Conservation (phyloP, 495 filamentous ascomycete species). For the Glarea lozoyensis region DNA sequence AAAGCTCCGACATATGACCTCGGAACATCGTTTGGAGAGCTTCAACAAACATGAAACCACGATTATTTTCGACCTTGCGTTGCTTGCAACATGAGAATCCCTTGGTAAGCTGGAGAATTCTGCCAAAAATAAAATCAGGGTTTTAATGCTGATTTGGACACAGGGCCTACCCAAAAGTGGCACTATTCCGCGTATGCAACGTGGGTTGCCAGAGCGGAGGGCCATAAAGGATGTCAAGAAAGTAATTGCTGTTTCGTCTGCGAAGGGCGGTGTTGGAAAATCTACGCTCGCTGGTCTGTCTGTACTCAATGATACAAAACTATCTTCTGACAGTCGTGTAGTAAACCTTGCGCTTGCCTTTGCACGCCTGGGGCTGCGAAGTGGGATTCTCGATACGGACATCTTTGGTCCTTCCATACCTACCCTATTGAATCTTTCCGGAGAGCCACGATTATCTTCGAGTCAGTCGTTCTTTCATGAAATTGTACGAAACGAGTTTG, state of each 20-base stretch:
- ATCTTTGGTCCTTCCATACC: constrained; percentile 96
- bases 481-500: constrained; percentile 7
- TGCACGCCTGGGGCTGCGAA: constrained; percentile 66
- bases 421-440: constrained; percentile 72
- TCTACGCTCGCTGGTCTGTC: constrained; percentile 72
- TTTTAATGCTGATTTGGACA: background rate
- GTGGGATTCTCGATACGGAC: constrained; percentile 88
- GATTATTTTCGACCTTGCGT: constrained; percentile 54
- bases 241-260: constrained; percentile 85
- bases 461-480: constrained; percentile 32
- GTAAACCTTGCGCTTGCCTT: constrained; percentile 85
- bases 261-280: constrained; percentile 96
- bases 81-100: constrained; percentile 83
- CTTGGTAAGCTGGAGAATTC: constrained; percentile 43
- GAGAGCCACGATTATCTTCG: constrained; percentile 58
- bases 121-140: background rate
- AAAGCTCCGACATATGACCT: no score
- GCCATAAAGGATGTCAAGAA: constrained; percentile 75
- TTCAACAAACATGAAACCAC: constrained; percentile 41
- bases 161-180: constrained; percentile 78
- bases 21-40: no score
- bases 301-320: background rate
- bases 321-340: constrained; percentile 19
- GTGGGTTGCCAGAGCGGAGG: constrained; percentile 74
- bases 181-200: constrained; percentile 70